phyloP scores from a whole-genome alignment of 2,329 filamentous ascomycete genomes.

The Aspergillus sp. region DNA sequence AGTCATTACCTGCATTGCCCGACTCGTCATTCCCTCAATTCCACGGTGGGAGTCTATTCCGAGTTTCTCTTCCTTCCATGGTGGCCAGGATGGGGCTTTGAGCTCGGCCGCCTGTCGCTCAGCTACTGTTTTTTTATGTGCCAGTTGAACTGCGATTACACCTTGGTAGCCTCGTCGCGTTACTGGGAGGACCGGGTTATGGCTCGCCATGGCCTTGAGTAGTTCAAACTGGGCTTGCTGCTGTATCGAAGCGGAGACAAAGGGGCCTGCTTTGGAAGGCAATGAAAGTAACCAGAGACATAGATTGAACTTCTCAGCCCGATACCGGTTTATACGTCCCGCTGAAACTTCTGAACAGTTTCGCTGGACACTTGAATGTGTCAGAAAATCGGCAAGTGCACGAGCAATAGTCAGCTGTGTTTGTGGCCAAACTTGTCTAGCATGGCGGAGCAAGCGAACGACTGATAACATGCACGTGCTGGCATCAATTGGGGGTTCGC shows the following conservation, averaged over 20 bases:
- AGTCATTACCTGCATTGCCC: conserved; percentile 49
- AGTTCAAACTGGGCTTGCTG: conserved; percentile 53
- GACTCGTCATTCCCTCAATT: conserved; percentile 50
- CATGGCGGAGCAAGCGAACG: conserved; percentile 45
- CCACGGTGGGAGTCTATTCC: conserved; percentile 55
- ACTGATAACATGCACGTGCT: conserved; percentile 36
- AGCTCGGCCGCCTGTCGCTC: conserved; percentile 54
- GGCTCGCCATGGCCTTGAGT: conserved; percentile 50
- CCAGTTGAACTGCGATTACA: conserved; percentile 50
- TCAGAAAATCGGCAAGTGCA: conserved; percentile 32
- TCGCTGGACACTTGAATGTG: conserved; percentile 4
- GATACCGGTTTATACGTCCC: conserved; percentile 16
- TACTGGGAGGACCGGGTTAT: conserved; percentile 49
- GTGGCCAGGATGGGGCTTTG: conserved; percentile 57
- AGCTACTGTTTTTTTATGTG: conserved; percentile 48
- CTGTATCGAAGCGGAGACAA: conserved; percentile 43
- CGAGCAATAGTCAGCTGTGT: conserved; percentile 37
- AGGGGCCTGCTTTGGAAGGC: conserved; percentile 44
- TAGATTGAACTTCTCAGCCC: conserved; percentile 43
- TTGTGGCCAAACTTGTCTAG: conserved; percentile 44
- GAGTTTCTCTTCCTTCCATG: conserved; percentile 57
- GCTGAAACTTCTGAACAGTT: conserved; percentile 4
- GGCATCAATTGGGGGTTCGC: conserved; percentile 15
- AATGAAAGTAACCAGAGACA: conserved; percentile 44
- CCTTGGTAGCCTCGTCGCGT: conserved; percentile 53